These are phyloP conservation scores for Ramaria sp. DNA, from an alignment of 768 basidiomycete genomes.

Conservation along the genomic window DNA sequence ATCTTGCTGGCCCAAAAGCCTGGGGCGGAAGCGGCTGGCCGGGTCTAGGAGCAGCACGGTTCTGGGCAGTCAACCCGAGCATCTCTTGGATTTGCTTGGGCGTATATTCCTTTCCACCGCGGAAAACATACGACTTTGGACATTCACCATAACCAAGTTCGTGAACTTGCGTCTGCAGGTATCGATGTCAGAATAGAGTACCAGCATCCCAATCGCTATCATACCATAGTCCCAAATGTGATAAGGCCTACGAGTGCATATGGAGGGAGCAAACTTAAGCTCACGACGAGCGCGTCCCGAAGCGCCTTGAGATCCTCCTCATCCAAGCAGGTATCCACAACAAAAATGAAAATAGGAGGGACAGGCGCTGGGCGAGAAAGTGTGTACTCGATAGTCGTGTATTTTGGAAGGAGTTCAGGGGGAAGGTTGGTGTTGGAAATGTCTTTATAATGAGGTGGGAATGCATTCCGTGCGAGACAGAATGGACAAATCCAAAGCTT, in stretches of 20 bases:
- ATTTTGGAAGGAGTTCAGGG: slow-evolving; percentile 91
- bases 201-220: slow-evolving; percentile 14
- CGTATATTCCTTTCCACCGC: slow-evolving; percentile 92
- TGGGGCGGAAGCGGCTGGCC: slow-evolving; percentile 75
- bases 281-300: slow-evolving; percentile 89
- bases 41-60: slow-evolving; percentile 77
- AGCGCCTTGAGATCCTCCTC: slow-evolving; percentile 94
- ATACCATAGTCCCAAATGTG: slow-evolving; percentile 94
- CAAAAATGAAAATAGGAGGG: slow-evolving; percentile 94
- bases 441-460: slow-evolving; percentile 98
- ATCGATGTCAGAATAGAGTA: background rate
- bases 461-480: slow-evolving; percentile 92
- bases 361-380: slow-evolving; percentile 83
- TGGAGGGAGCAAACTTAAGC: slow-evolving; percentile 85
- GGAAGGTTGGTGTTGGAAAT: slow-evolving; percentile 96
- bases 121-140: slow-evolving; percentile 97
- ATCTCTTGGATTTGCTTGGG: slow-evolving; percentile 98
- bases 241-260: slow-evolving; percentile 92
- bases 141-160: slow-evolving; percentile 95
- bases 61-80: slow-evolving; percentile 76
- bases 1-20: slow-evolving; percentile 77
- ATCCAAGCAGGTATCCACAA: slow-evolving; percentile 93
- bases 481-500: slow-evolving; percentile 99
- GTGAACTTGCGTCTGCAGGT: slow-evolving; percentile 86
- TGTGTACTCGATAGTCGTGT: slow-evolving; percentile 99